A percentile compares a stretch with the other conserved stretches of the same genome.
Evolutionary conservation across 2,329 filamentous ascomycete genomes (phyloP).

Genomic region (Trichoderma lentiforme): DNA sequence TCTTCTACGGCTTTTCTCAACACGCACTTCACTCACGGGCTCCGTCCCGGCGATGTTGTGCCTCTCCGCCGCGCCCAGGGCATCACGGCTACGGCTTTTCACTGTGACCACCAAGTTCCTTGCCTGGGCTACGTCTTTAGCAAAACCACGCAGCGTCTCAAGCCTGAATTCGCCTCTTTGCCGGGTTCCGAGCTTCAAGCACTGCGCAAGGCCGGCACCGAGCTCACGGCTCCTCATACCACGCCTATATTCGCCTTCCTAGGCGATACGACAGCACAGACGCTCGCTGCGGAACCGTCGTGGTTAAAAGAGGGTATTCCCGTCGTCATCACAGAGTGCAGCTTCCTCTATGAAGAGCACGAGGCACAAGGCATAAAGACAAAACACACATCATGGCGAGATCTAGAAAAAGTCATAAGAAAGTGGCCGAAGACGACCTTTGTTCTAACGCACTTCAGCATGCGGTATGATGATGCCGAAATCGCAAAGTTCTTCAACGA

Average conservation of each 20-base stretch:
- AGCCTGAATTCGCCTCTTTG: constrained; percentile 35
- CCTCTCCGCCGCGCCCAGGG: constrained; percentile 34
- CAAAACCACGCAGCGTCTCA: constrained; percentile 38
- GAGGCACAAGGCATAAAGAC: constrained; percentile 42
- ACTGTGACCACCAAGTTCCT: constrained; percentile 46
- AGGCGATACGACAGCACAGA: constrained; percentile 44
- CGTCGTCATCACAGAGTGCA: constrained; percentile 50
- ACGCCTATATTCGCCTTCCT: constrained; percentile 46
- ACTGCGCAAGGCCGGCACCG: constrained; percentile 36
- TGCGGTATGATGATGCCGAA: constrained; percentile 42
- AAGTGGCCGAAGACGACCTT: constrained; percentile 43
- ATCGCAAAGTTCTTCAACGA: constrained; percentile 40
- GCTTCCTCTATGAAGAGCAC: constrained; percentile 44
- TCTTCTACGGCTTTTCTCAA: constrained; percentile 27
- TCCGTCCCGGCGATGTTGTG: constrained; percentile 36
- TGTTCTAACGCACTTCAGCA: constrained; percentile 47
- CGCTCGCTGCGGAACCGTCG: constrained; percentile 37
- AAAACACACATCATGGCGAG: constrained; percentile 46
- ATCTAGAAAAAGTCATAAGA: constrained; percentile 43
- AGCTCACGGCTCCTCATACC: constrained; percentile 39
- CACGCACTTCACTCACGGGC: constrained; percentile 40
- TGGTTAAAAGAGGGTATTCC: constrained; percentile 41
- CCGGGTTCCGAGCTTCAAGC: constrained; percentile 36
- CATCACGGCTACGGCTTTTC: constrained; percentile 42
- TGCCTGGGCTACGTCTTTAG: constrained; percentile 47